Conservation (phyloP, 202 grass and related monocot species). For the Cymbopogon flexuosus region DNA sequence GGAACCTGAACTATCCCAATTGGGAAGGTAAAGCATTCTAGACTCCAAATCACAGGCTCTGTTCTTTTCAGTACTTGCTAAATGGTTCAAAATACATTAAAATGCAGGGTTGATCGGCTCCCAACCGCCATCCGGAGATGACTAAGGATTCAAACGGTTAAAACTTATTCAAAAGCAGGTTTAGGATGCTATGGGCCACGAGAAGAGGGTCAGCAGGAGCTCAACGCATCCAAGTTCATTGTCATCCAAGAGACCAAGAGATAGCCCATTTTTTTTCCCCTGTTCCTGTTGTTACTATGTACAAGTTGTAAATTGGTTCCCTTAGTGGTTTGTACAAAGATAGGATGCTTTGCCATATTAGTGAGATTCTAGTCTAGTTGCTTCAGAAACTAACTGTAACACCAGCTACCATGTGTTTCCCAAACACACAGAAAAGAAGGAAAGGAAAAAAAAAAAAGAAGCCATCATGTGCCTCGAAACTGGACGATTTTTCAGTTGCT, state of each 20-base stretch:
- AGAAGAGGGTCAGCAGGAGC: not conserved
- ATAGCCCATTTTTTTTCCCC: too few relatives aligned
- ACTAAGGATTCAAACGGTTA: not conserved
- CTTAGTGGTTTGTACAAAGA: not conserved
- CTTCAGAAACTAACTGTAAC: not conserved
- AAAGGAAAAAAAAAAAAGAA: not conserved
- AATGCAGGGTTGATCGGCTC: constrained; percentile 51
- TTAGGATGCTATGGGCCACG: not conserved
- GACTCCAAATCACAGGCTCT: not conserved
- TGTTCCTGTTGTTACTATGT: too few relatives aligned
- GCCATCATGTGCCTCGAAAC: not conserved
- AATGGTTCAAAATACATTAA: not conserved
- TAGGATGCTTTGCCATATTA: not conserved
- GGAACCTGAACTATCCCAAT: constrained; percentile 67
- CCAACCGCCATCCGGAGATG: constrained; percentile 9
- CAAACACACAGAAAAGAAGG: not conserved
- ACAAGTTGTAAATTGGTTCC: constrained; percentile 24
- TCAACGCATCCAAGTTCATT: not conserved
- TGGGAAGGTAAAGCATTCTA: constrained; percentile 52
- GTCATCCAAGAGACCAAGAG: not conserved
- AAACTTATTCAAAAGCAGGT: not conserved
- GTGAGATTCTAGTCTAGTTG: not conserved
- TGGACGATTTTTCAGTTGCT: not conserved
- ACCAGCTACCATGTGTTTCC: not conserved
- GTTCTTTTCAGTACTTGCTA: constrained; percentile 13